These are phyloP conservation scores for Hortaea werneckii DNA, from an alignment of 2,329 filamentous ascomycete genomes.

Conservation along the genomic window DNA sequence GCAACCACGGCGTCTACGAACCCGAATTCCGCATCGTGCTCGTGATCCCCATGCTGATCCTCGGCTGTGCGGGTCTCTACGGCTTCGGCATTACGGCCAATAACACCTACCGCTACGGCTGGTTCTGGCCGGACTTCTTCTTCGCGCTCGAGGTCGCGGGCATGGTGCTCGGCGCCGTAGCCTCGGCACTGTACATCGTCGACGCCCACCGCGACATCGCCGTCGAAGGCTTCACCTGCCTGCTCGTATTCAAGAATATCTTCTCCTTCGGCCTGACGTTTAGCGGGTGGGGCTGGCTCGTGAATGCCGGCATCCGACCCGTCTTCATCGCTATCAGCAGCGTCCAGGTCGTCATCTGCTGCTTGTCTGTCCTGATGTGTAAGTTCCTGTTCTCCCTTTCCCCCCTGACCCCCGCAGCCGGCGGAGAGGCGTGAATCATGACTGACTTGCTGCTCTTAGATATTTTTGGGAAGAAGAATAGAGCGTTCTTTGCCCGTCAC, in stretches of 20 bases:
- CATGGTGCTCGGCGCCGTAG: conserved; percentile 86
- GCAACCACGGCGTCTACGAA: conserved; percentile 76
- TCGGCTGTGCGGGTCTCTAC: conserved; percentile 69
- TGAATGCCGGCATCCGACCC: conserved; percentile 48
- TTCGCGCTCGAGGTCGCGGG: conserved; percentile 76
- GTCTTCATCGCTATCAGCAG: conserved; percentile 63
- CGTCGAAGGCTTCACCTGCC: conserved; percentile 79
- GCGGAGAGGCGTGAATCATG: neutral
- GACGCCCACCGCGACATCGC: conserved; percentile 83
- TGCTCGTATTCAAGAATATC: conserved; percentile 90
- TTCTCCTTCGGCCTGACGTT: conserved; percentile 82
- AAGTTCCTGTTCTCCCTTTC: conserved; percentile 35
- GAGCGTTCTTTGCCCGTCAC: conserved; percentile 65
- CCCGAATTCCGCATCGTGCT: conserved; percentile 82
- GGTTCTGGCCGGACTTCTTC: conserved; percentile 67
- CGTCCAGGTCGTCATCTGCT: conserved; percentile 68
- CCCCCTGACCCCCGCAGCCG: neutral
- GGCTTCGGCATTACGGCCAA: conserved; percentile 70
- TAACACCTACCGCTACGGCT: conserved; percentile 53
- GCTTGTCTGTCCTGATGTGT: conserved; percentile 69
- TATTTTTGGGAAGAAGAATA: conserved; percentile 66
- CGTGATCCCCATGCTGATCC: conserved; percentile 69
- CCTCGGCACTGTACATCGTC: conserved; percentile 77
- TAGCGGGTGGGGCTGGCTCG: conserved; percentile 75
- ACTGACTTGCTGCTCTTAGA: conserved; percentile 41